phyloP scores from a whole-genome alignment of 805 yeast species.

The Hanseniaspora clermontiae region DNA sequence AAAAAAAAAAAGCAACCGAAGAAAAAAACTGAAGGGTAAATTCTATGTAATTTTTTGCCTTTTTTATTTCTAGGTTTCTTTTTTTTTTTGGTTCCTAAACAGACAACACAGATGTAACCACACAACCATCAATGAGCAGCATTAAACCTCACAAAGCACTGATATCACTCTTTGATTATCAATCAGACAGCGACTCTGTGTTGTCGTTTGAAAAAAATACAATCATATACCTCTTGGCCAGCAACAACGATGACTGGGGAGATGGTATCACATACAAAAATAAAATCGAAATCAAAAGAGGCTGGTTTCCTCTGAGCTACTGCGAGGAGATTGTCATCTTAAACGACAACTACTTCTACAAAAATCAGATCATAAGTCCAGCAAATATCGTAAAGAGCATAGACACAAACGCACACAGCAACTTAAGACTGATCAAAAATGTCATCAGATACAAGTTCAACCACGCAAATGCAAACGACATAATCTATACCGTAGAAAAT shows the following conservation, averaged over 20 bases:
- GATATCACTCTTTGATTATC: conserved; percentile 17
- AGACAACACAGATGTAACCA: not conserved
- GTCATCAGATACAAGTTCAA: conserved; percentile 11
- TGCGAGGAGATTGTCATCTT: conserved; percentile 1
- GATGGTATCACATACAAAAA: conserved; percentile 46
- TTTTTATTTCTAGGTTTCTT: too few species aligned
- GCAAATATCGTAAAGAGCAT: not conserved
- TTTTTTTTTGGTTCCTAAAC: not conserved
- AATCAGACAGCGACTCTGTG: not conserved
- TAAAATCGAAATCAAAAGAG: conserved; percentile 33
- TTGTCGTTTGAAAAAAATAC: conserved; percentile 41
- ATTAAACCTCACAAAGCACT: conserved; percentile 18
- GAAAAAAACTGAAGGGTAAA: not conserved
- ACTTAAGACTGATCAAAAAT: not conserved
- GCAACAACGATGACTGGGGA: conserved; percentile 50
- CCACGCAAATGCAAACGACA: not conserved
- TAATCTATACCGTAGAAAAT: conserved; percentile 7
- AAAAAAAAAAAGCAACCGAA: not conserved
- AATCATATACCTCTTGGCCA: conserved; percentile 47
- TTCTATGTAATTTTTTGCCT: too few species aligned
- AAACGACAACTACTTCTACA: conserved; percentile 2
- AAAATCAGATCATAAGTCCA: not conserved
- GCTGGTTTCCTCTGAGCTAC: conserved; percentile 75
- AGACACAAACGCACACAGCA: not conserved
- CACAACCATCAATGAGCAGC: conserved; percentile 3